Base-by-base conservation (phyloP, 148 eudicot genomes). In the Camellia granthamiana region DNA sequence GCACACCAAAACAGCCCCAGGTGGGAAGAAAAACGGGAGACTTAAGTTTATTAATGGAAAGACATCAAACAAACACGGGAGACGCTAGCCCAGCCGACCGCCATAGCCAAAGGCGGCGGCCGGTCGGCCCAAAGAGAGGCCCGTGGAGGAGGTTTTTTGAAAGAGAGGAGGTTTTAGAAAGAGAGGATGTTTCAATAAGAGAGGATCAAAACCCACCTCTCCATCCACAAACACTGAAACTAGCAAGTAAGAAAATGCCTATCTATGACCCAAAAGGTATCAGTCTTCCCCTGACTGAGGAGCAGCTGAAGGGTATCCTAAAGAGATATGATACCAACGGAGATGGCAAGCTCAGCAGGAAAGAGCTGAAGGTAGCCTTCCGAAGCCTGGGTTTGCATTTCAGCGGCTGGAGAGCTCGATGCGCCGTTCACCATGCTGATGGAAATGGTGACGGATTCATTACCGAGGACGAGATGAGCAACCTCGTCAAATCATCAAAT, bases 361-460 rank as follows among this genome's bases (percentile, higher is more conserved):
- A 61, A 3, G 85, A 83, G 71, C 55, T 83, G 65, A 55, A 54
- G 82, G 12, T 7, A 52, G 85, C 82, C 44, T 65, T 79, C 38
- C 18, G 41, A 14, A 56, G 46, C 54, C 44, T 49, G 14, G 82
- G 85, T 2, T 13, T 46, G 41, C 51, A 75, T 12, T 76, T 83
- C 23, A 16, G 58, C 6, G 13, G 65, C n/a, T 52, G 69, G 69
- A 75, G 78, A 63, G 82, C 82, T 21, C 7, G 67, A 18, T 56
- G 62, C 0, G 82, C 77, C 23, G 15, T 83, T 41, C 60, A 43
- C 54, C 30, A 49, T 56, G 80, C 80, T 21, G 82, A 79, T 69
- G 42, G 21, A 3, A 69, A 79, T 51, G 63, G 30, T 12, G 81
- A 79, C 52, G 82, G 85, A 46, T 30, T 58, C 71, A 79, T 83